Evolutionary conservation across 345 rosid species (phyloP).

Genomic region (Populus simonii): DNA sequence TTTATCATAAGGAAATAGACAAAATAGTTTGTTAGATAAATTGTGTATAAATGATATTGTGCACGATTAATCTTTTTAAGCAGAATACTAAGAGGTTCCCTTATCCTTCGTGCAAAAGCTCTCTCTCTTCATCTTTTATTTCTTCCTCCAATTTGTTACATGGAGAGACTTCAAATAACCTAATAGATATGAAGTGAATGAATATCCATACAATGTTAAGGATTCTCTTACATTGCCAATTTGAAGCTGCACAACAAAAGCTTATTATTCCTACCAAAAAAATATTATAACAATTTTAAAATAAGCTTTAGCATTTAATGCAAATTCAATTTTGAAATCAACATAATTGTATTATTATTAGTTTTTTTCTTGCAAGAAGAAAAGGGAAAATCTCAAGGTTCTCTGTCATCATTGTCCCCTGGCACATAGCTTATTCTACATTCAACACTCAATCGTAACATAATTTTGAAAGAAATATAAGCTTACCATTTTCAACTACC

Average conservation of each 20-base stretch:
- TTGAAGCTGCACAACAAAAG: neutral
- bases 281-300: too few species aligned
- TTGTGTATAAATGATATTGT: too few species aligned
- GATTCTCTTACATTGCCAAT: neutral
- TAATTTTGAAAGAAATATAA: neutral
- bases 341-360: too few species aligned
- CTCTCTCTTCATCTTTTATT: too few species aligned
- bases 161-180: neutral
- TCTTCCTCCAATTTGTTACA: too few species aligned
- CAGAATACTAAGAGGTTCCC: too few species aligned
- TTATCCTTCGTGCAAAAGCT: too few species aligned
- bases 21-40: too few species aligned
- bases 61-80: too few species aligned
- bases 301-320: neutral
- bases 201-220: too few species aligned
- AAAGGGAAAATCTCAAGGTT: neutral
- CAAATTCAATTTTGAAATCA: neutral
- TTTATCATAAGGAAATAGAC: too few species aligned
- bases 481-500: neutral
- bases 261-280: neutral
- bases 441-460: neutral
- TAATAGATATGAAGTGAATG: too few species aligned
- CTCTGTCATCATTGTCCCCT: neutral
- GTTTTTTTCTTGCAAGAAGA: neutral
- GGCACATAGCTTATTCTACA: neutral